Base-by-base conservation (phyloP, 2,329 filamentous ascomycete genomes). In the Juglanconis sp. region DNA sequence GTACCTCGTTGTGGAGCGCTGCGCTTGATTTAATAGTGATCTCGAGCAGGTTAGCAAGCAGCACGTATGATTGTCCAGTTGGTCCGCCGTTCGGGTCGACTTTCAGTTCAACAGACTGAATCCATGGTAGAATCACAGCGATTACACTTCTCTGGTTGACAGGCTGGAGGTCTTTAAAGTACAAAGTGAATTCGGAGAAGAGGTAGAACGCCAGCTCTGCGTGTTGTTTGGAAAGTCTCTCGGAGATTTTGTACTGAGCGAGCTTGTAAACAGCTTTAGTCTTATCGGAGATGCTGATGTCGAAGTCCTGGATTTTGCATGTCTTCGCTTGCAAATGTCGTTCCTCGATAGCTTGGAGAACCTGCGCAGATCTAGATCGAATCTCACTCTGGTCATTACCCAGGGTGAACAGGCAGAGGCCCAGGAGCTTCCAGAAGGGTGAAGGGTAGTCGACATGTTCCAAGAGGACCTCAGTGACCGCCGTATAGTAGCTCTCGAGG, bases 231-330 rank as follows among this genome's bases (percentile, higher is more conserved):
- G 93, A 90, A 44, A 99, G 82, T 24, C 93, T 84, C 68, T 94
- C 92, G 0, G 95, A 98, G 30, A 96, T 96, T 71, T 98, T 94
- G 66, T 97, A 98, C 70, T 99, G 95, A 0, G 96, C 95, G 49
- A 96, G 81, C 76, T 99, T 99, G 76, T 98, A 99, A 3, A 99
- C 94, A 0, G 94, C 93, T 66, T 96, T 96, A 0, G 96, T 99
- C 76, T 97, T 98, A 76, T 99, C 96, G 0, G 94, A 96, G 60
- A 99, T 95, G 72, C 93, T 97, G 68, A 99, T 98, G 69, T 99
- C 95, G 61, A 97, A 96, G 72, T 99, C 95, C 71, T 96, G 92
- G 6, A 99, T 87, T 70, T 96, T 96, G 1, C 94, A 96, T 65
- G 87, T 95, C 65, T 90, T 79, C 3, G 76, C 76, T 58, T 72